Evolutionary conservation across 495 filamentous ascomycete genomes (phyloP).

Genomic region (Daldinia loculata): DNA sequence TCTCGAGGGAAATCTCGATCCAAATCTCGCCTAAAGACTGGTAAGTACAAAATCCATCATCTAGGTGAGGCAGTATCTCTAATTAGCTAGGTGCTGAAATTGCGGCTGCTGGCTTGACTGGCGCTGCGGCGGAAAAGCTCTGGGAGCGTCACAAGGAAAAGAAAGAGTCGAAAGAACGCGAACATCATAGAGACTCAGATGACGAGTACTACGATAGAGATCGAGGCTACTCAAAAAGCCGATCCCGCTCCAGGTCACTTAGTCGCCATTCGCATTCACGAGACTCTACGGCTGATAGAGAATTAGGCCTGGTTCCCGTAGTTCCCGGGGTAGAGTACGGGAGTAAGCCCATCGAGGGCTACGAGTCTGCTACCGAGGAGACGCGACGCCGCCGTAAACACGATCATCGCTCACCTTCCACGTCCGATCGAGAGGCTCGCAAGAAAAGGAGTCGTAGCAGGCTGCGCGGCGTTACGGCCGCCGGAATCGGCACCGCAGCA

Average conservation of each 20-base stretch:
- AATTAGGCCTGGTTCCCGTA: conserved; percentile 73
- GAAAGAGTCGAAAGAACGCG: conserved; percentile 71
- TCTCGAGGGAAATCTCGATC: conserved; percentile 61
- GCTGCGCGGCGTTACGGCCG: conserved; percentile 71
- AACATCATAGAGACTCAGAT: conserved; percentile 48
- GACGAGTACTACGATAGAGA: conserved; percentile 43
- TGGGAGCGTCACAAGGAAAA: conserved; percentile 80
- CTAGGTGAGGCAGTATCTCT: background rate
- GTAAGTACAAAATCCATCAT: conserved; percentile 18
- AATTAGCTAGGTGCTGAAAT: conserved; percentile 61
- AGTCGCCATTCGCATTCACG: conserved; percentile 48
- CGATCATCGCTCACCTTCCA: conserved; percentile 47
- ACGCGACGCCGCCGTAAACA: conserved; percentile 38
- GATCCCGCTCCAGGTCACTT: conserved; percentile 59
- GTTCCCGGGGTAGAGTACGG: conserved; percentile 53
- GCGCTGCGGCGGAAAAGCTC: conserved; percentile 79
- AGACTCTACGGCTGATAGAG: conserved; percentile 65
- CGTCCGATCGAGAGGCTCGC: conserved; percentile 56
- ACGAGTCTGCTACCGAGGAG: conserved; percentile 46
- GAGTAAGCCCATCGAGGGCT: conserved; percentile 54
- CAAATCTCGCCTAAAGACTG: conserved; percentile 64
- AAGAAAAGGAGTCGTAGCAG: conserved; percentile 70
- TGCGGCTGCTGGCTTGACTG: conserved; percentile 77
- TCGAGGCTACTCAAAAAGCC: conserved; percentile 57
- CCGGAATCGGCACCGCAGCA: conserved; percentile 73